These are phyloP conservation scores for Herpetomonas tarakana DNA, from an alignment of 208 protist species.

Conservation along the genomic window DNA sequence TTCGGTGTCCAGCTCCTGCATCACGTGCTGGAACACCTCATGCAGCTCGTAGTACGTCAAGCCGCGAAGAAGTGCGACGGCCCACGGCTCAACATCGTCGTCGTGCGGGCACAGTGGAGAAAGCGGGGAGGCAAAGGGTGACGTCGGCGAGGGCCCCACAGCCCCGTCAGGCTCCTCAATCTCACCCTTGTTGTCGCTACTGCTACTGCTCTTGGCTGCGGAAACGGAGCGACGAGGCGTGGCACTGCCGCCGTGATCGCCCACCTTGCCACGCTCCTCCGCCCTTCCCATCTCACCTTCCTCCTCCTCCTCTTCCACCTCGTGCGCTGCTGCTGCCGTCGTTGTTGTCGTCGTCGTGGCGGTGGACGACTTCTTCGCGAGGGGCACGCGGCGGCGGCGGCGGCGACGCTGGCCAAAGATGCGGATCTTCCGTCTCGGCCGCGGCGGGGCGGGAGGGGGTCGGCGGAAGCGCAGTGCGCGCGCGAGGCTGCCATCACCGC, in stretches of 20 bases:
- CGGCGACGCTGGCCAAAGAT: not conserved
- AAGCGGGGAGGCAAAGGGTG: not conserved
- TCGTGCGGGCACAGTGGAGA: conserved; percentile 3
- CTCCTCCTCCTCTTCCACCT: not conserved
- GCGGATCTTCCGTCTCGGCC: not conserved
- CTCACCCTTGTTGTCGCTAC: not conserved
- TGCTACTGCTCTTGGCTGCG: not conserved
- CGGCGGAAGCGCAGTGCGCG: not conserved
- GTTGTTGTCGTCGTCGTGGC: too few relatives aligned
- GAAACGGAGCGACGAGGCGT: not conserved
- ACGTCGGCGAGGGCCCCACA: not conserved
- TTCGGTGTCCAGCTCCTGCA: conserved; percentile 14
- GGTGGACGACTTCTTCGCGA: not conserved
- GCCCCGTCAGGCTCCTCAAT: not conserved
- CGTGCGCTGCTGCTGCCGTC: not conserved
- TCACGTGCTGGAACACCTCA: conserved; percentile 13
- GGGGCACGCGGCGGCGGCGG: not conserved
- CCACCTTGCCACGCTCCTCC: not conserved
- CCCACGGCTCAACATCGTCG: conserved; percentile 10
- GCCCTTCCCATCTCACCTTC: not conserved
- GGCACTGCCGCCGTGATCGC: not conserved
- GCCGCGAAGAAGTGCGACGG: conserved; percentile 1
- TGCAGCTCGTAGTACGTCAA: conserved; percentile 14
- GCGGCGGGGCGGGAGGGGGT: too few relatives aligned
- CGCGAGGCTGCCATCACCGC: not conserved